These are phyloP conservation scores for Drechslerella coelobrocha DNA, from an alignment of 2,329 filamentous ascomycete species.

Conservation along the genomic window DNA sequence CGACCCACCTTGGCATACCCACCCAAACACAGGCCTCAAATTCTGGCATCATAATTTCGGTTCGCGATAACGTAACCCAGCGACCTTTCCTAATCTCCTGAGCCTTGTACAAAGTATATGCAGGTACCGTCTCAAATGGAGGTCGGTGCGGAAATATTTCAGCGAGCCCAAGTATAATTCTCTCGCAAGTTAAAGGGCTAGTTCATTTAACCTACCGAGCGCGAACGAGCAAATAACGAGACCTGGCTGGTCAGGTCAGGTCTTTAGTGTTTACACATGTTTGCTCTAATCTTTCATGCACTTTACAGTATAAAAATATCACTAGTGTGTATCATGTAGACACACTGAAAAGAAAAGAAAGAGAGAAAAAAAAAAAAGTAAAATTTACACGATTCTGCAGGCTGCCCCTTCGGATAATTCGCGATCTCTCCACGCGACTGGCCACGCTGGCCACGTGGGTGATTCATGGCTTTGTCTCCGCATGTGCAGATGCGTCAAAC, in stretches of 20 bases:
- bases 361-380: neutral
- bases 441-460: slow-evolving; percentile 45
- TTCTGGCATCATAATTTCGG: slow-evolving; percentile 22
- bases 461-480: slow-evolving; percentile 14
- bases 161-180: slow-evolving; percentile 8
- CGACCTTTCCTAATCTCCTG: slow-evolving; percentile 45
- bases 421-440: slow-evolving; percentile 39
- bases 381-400: neutral
- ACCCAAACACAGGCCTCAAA: slow-evolving; percentile 1
- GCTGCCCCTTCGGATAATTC: slow-evolving; percentile 34
- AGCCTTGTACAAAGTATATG: slow-evolving; percentile 27
- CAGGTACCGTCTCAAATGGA: slow-evolving; percentile 46
- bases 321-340: slow-evolving; percentile 25
- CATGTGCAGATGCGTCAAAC: slow-evolving; percentile 12
- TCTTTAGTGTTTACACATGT: slow-evolving; percentile 16
- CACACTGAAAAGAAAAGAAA: neutral
- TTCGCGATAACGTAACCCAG: slow-evolving; percentile 35
- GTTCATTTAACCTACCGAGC: slow-evolving; percentile 38
- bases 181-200: slow-evolving; percentile 14
- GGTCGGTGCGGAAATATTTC: slow-evolving; percentile 43
- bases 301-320: neutral
- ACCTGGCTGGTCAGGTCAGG: neutral
- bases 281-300: slow-evolving; percentile 48
- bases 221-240: slow-evolving; percentile 6
- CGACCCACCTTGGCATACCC: slow-evolving; percentile 1